Conservation (phyloP, 345 rosid species). For the Sonneratia caseolaris region DNA sequence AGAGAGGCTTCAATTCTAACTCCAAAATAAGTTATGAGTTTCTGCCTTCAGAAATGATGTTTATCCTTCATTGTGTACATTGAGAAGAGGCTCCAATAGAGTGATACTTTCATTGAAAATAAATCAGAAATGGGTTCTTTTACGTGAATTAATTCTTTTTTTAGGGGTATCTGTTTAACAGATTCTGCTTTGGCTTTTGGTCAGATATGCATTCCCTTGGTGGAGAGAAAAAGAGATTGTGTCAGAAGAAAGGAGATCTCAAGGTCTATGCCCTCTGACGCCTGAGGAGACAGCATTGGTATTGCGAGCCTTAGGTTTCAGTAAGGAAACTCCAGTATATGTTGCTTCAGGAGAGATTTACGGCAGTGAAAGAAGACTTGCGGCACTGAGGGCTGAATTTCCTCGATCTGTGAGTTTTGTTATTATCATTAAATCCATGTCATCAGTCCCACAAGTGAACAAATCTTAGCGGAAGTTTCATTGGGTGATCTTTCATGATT, state of each 20-base stretch:
- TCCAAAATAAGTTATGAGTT: not conserved
- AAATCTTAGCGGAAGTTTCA: not conserved
- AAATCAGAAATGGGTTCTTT: not conserved
- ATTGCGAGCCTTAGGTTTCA: conserved; percentile 69
- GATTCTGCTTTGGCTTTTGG: conserved; percentile 10
- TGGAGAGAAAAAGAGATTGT: conserved; percentile 98
- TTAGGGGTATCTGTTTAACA: no score
- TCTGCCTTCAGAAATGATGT: not conserved
- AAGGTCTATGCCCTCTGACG: conserved; percentile 92
- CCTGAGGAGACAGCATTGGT: conserved; percentile 83
- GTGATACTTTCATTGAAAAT: not conserved
- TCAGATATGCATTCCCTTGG: conserved; percentile 94
- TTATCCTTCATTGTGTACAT: not conserved
- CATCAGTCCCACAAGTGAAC: not conserved
- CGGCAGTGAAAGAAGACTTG: conserved; percentile 72
- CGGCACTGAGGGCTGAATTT: conserved; percentile 65
- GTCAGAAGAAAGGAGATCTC: conserved; percentile 67
- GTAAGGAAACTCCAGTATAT: conserved; percentile 68
- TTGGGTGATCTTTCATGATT: not conserved
- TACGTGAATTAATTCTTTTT: not conserved
- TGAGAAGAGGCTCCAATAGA: no score
- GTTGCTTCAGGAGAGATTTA: conserved; percentile 96
- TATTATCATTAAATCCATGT: conserved; percentile 3
- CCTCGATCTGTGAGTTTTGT: conserved; percentile 69
- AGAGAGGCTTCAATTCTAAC: no score